A percentile compares a stretch with the other conserved stretches of the same genome.
Conservation (phyloP, 805 yeast species). For the Candida stauntonica region DNA sequence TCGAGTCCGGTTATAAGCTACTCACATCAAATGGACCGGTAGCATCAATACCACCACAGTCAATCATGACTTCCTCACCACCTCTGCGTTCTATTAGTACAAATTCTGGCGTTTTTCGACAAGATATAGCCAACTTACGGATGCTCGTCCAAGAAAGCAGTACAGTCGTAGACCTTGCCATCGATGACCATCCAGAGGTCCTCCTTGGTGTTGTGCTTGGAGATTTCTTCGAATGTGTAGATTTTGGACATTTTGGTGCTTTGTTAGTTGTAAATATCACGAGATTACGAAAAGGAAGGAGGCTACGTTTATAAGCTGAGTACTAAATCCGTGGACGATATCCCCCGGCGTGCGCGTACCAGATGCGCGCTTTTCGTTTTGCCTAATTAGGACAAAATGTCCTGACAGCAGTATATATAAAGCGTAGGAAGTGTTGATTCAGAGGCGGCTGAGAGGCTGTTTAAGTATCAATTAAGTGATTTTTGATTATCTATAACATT, state of each 20-base stretch:
- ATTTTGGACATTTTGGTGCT: slow-evolving; percentile 39
- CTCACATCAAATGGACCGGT: slow-evolving; percentile 68
- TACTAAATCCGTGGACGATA: background rate
- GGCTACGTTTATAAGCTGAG: background rate
- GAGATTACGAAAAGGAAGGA: background rate
- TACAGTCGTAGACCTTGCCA: slow-evolving; percentile 66
- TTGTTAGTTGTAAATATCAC: background rate
- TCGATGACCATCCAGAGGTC: slow-evolving; percentile 84
- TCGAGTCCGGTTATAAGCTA: slow-evolving; percentile 13
- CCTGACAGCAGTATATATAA: no score
- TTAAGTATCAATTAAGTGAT: no score
- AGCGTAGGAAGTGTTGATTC: no score
- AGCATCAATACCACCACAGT: slow-evolving; percentile 80
- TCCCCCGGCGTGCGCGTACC: slow-evolving; percentile 1
- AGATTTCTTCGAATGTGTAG: slow-evolving; percentile 63
- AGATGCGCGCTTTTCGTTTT: background rate
- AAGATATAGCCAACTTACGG: no score
- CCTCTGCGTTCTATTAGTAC: slow-evolving; percentile 42
- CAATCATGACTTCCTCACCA: slow-evolving; percentile 81
- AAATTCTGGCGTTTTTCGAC: no score
- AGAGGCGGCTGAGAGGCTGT: no score
- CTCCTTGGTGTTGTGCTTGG: slow-evolving; percentile 66
- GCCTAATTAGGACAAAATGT: background rate
- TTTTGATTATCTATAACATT: no score
- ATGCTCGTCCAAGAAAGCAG: slow-evolving; percentile 49